Percentiles rank a stretch among this genome's conserved stretches.
Evolutionary conservation across 768 basidiomycete genomes (phyloP).

Genomic region (Lactifluus volemus): DNA sequence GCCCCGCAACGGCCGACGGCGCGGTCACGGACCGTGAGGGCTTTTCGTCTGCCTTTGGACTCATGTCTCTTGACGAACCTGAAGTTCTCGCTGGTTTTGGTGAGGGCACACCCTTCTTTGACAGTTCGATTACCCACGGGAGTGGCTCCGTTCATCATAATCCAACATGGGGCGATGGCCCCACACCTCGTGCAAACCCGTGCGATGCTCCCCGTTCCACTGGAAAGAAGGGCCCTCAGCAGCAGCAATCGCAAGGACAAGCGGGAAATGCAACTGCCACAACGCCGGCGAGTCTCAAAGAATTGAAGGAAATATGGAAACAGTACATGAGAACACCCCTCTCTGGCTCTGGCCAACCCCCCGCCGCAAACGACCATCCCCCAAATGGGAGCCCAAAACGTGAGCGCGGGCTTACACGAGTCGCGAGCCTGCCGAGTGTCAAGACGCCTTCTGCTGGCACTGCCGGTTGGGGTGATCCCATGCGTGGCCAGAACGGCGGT

Average conservation of each 20-base stretch:
- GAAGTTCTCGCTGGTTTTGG: constrained; percentile 53
- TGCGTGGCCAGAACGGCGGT: constrained; percentile 4
- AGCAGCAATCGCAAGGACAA: constrained; percentile 18
- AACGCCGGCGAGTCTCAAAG: constrained; percentile 29
- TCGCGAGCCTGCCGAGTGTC: constrained; percentile 58
- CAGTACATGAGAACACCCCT: constrained; percentile 65
- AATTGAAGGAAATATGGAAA: constrained; percentile 67
- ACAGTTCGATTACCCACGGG: constrained; percentile 6
- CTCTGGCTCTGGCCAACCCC: constrained; percentile 29
- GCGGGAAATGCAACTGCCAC: constrained; percentile 29
- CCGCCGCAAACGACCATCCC: constrained; percentile 3
- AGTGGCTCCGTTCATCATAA: constrained; percentile 6
- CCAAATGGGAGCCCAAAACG: constrained; percentile 22
- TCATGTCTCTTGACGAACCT: constrained; percentile 70
- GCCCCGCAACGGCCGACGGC: constrained; percentile 18
- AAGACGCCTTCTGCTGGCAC: constrained; percentile 47
- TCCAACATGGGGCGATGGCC: constrained; percentile 14
- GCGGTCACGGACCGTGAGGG: constrained; percentile 21
- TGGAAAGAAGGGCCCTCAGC: constrained; percentile 18
- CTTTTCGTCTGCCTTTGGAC: constrained; percentile 49
- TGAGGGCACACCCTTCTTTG: constrained; percentile 59
- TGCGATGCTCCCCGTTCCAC: constrained; percentile 12
- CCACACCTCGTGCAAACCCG: constrained; percentile 17
- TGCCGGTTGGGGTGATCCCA: constrained; percentile 9
- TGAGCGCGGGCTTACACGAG: constrained; percentile 40